A percentile compares a stretch with the other conserved stretches of the same genome.
phyloP scores from a whole-genome alignment of 495 filamentous ascomycete species.

The Talaromyces nanjingensis region DNA sequence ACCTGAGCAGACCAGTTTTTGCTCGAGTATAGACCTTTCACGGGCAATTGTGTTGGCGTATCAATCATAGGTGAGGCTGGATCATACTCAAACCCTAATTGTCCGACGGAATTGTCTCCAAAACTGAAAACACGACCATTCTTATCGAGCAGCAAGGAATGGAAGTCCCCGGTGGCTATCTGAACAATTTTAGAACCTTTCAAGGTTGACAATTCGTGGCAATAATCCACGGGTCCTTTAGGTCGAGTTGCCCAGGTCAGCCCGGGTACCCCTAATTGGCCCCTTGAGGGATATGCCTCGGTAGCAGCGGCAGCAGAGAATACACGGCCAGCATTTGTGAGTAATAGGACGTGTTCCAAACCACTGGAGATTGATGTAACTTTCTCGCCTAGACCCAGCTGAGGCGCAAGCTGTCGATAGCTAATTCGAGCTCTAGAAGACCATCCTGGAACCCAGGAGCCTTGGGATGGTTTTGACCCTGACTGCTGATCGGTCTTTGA shows the following conservation, averaged over 20 bases:
- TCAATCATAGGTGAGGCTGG: slow-evolving; percentile 56
- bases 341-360: slow-evolving; percentile 74
- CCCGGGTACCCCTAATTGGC: slow-evolving; percentile 81
- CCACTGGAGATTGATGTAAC: slow-evolving; percentile 68
- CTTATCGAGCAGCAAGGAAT: slow-evolving; percentile 69
- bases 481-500: slow-evolving; percentile 58
- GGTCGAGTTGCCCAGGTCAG: slow-evolving; percentile 75
- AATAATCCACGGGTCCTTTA: slow-evolving; percentile 67
- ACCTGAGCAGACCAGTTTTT: slow-evolving; percentile 51
- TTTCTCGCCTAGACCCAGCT: slow-evolving; percentile 66
- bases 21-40: slow-evolving; percentile 63
- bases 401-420: slow-evolving; percentile 65
- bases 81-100: slow-evolving; percentile 69
- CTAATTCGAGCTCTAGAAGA: slow-evolving; percentile 48
- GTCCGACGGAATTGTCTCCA: slow-evolving; percentile 83
- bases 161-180: slow-evolving; percentile 80
- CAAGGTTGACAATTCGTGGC: slow-evolving; percentile 64
- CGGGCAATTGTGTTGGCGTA: slow-evolving; percentile 58
- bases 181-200: slow-evolving; percentile 57
- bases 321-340: slow-evolving; percentile 79
- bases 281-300: slow-evolving; percentile 67
- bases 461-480: slow-evolving; percentile 53
- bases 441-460: slow-evolving; percentile 76
- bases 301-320: slow-evolving; percentile 78
- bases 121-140: slow-evolving; percentile 78